Percentiles rank a stretch among this genome's conserved stretches.
These are phyloP conservation scores for Geum urbanum DNA, from an alignment of 306 rosid genomes.

Conservation along the genomic window DNA sequence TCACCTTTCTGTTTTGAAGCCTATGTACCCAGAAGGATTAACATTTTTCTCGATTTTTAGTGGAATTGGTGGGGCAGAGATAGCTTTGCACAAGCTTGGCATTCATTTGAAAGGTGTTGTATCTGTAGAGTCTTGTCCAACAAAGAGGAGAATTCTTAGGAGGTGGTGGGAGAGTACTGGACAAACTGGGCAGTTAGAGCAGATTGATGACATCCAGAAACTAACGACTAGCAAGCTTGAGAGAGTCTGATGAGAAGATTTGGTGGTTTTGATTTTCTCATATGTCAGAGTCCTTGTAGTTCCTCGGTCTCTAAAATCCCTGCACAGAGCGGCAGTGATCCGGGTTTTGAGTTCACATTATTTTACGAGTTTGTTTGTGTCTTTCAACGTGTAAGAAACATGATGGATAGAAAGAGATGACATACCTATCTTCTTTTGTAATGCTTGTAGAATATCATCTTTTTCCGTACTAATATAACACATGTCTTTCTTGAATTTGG, in stretches of 20 bases:
- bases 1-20: slow-evolving; percentile 65
- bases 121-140: slow-evolving; percentile 58
- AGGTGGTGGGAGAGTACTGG: slow-evolving; percentile 67
- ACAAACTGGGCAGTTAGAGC: slow-evolving; percentile 67
- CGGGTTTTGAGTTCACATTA: slow-evolving; percentile 56
- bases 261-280: slow-evolving; percentile 63
- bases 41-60: slow-evolving; percentile 63
- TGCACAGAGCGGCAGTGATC: slow-evolving; percentile 18
- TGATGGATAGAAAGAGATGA: slow-evolving; percentile 47
- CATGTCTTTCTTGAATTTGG: neutral
- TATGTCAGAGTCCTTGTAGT: slow-evolving; percentile 66
- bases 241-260: slow-evolving; percentile 41
- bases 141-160: slow-evolving; percentile 63
- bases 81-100: slow-evolving; percentile 74
- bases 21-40: slow-evolving; percentile 63
- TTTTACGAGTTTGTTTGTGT: slow-evolving; percentile 76
- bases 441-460: neutral
- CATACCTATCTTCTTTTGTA: neutral
- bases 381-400: slow-evolving; percentile 55
- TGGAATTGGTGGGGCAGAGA: slow-evolving; percentile 80
- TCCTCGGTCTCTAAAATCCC: slow-evolving; percentile 26
- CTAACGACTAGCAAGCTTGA: slow-evolving; percentile 55
- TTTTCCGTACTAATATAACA: neutral
- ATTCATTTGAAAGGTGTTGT: slow-evolving; percentile 60
- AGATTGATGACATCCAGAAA: slow-evolving; percentile 66